Percentiles rank a stretch among this genome's conserved stretches.
Evolutionary conservation across 2,329 filamentous ascomycete species (phyloP).

Genomic region (Aschersonia sp.): DNA sequence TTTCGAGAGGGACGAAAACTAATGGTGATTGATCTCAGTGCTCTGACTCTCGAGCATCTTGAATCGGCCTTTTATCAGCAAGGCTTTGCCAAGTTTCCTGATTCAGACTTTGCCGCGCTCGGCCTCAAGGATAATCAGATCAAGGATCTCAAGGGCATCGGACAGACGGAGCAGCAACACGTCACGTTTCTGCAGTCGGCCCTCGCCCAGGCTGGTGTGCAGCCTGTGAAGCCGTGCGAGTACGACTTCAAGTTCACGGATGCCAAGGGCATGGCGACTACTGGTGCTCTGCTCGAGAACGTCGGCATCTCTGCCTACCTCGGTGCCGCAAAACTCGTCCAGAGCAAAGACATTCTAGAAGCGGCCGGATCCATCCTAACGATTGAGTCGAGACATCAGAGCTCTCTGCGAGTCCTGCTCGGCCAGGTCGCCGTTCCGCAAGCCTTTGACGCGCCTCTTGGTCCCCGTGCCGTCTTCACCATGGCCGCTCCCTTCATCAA

Average conservation of each 20-base stretch:
- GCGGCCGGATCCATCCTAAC: conserved; percentile 58
- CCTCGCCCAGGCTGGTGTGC: conserved; percentile 45
- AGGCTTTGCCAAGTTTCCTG: conserved; percentile 52
- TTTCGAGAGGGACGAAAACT: background rate
- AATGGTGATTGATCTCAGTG: conserved; percentile 15
- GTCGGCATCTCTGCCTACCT: conserved; percentile 62
- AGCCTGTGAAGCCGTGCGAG: conserved; percentile 52
- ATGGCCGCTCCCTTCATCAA: conserved; percentile 59
- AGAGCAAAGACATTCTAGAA: conserved; percentile 42
- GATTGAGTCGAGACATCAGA: conserved; percentile 60
- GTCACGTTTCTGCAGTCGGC: conserved; percentile 31
- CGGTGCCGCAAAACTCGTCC: conserved; percentile 52
- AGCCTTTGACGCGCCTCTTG: conserved; percentile 56
- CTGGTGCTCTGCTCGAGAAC: conserved; percentile 55
- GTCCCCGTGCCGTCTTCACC: conserved; percentile 55
- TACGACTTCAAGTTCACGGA: conserved; percentile 61
- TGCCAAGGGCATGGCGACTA: conserved; percentile 51
- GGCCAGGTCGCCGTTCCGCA: conserved; percentile 46
- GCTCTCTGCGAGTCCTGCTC: conserved; percentile 49
- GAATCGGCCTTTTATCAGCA: conserved; percentile 59
- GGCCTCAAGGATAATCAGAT: conserved; percentile 15
- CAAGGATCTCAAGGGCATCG: conserved; percentile 43
- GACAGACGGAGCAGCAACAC: conserved; percentile 41
- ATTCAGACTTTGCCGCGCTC: conserved; percentile 45
- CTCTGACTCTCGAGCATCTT: conserved; percentile 60